phyloP scores from a whole-genome alignment of 192 early-diverging fungal species.

The Coemansia brasiliensis region DNA sequence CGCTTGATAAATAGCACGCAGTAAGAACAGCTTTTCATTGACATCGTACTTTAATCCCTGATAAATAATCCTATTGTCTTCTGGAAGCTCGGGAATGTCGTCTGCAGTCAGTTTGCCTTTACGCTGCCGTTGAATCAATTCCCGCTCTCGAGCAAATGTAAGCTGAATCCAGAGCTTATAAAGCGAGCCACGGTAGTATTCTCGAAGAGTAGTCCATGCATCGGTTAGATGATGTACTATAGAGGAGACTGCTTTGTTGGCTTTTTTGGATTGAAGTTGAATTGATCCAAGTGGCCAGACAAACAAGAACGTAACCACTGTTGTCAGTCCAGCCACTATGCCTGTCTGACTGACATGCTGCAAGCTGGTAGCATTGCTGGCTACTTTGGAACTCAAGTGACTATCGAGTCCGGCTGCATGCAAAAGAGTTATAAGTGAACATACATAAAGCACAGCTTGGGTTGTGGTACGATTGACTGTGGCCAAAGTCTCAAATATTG shows the following conservation, averaged over 20 bases:
- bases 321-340: neutral
- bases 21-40: constrained; percentile 29
- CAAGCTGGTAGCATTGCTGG: neutral
- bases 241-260: neutral
- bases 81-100: constrained; percentile 18
- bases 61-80: neutral
- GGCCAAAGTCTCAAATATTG: too few relatives aligned
- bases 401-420: neutral
- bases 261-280: neutral
- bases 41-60: constrained; percentile 27
- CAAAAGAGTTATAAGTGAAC: neutral
- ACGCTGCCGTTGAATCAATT: constrained; percentile 5
- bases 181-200: constrained; percentile 1
- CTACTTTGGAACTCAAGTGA: neutral
- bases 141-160: constrained; percentile 13
- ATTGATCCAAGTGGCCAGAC: neutral
- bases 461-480: too few relatives aligned
- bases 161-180: neutral
- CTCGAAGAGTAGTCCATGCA: neutral
- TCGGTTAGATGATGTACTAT: neutral
- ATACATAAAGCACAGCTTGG: neutral
- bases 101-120: constrained; percentile 9
- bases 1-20: constrained; percentile 32
- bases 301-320: neutral
- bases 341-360: neutral